phyloP scores from a whole-genome alignment of 192 early-diverging fungal species.

The Dissophora ornata region DNA sequence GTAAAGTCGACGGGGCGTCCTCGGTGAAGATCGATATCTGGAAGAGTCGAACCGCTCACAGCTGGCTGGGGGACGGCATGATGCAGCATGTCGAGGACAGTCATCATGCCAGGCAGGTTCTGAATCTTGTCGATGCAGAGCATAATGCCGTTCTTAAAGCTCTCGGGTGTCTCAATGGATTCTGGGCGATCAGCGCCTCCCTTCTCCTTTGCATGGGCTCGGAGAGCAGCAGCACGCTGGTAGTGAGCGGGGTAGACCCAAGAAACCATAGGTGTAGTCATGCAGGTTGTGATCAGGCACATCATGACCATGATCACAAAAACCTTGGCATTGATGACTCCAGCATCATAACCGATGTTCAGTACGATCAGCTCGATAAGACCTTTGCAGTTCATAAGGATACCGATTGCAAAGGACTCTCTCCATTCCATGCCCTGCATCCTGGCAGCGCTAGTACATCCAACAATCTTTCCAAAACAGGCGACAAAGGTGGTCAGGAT shows the following conservation, averaged over 20 bases:
- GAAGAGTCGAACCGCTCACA: background rate
- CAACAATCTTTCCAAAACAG: conserved; percentile 88
- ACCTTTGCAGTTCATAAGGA: conserved; percentile 97
- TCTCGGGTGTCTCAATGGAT: background rate
- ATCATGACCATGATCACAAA: conserved; percentile 67
- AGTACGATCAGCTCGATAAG: conserved; percentile 96
- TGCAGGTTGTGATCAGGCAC: conserved; percentile 84
- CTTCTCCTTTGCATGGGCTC: conserved; percentile 31
- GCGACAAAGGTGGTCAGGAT: conserved; percentile 81
- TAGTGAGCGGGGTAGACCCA: conserved; percentile 80
- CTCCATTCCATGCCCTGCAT: conserved; percentile 79
- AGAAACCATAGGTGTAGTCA: conserved; percentile 83
- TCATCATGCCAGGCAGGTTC: conserved; percentile 58
- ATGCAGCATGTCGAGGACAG: conserved; percentile 51
- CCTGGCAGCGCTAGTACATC: conserved; percentile 76
- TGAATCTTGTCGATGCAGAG: conserved; percentile 54
- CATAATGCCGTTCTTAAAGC: conserved; percentile 27
- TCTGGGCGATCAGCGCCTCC: conserved; percentile 18
- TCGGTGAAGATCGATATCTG: background rate
- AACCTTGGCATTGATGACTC: conserved; percentile 76
- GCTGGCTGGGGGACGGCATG: conserved; percentile 9
- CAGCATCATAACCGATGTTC: conserved; percentile 89
- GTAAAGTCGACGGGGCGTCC: conserved; percentile 21
- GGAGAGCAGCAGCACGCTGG: conserved; percentile 54
- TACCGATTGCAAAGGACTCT: conserved; percentile 86